phyloP scores from a whole-genome alignment of 768 basidiomycete species.

The Coprinopsis strossmayeri region DNA sequence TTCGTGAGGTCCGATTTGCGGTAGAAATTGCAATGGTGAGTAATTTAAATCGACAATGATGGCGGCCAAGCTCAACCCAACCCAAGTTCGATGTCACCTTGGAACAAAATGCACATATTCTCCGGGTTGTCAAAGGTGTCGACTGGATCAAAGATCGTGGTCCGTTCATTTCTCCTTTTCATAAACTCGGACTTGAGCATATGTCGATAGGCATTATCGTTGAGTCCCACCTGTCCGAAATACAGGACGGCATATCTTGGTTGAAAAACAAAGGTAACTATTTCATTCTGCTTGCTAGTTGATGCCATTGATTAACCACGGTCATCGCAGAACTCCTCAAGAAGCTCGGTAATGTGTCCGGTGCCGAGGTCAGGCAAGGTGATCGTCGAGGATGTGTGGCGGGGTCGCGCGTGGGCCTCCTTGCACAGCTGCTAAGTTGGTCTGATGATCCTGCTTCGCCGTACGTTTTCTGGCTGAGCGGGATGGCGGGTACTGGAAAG shows the following conservation, averaged over 20 bases:
- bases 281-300: background rate
- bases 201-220: no score
- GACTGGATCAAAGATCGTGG: background rate
- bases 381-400: background rate
- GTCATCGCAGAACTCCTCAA: background rate
- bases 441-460: background rate
- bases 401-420: background rate
- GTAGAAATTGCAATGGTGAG: background rate
- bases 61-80: background rate
- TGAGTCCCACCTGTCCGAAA: background rate
- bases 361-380: background rate
- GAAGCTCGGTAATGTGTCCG: background rate
- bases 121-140: background rate
- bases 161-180: background rate
- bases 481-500: conserved; percentile 9
- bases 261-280: background rate
- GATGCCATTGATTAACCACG: background rate
- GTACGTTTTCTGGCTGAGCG: conserved; percentile 7
- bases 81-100: background rate
- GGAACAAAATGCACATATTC: background rate
- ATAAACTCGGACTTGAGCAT: background rate
- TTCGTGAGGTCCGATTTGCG: background rate
- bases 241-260: background rate
- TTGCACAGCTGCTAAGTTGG: background rate
- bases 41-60: background rate